phyloP scores from a whole-genome alignment of 2,329 filamentous ascomycete genomes.

The Colletotrichum cordylinicola region DNA sequence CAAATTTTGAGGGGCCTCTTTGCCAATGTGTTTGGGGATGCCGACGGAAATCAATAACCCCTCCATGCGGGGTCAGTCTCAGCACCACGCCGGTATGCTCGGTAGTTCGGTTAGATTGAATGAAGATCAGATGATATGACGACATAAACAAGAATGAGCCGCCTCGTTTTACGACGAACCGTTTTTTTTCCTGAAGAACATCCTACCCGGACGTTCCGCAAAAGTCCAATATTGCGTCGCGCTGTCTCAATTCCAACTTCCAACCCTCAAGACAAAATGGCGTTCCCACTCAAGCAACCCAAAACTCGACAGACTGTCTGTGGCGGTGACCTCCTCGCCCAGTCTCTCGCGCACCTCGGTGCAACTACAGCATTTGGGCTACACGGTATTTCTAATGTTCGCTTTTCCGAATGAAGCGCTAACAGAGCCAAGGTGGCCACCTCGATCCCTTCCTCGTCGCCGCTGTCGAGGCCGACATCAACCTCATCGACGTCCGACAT shows the following conservation, averaged over 20 bases:
- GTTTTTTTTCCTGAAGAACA: not conserved
- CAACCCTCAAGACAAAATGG: not conserved
- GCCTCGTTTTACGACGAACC: not conserved
- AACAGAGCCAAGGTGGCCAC: not conserved
- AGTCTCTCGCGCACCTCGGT: not conserved
- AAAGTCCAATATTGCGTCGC: not conserved
- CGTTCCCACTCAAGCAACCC: not conserved
- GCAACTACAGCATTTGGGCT: not conserved
- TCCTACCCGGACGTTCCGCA: not conserved
- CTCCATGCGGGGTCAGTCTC: not conserved
- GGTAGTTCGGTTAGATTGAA: not conserved
- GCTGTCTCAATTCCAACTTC: not conserved
- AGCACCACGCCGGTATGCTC: not conserved
- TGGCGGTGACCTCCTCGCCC: conserved; percentile 4
- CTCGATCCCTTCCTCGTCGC: conserved; percentile 7
- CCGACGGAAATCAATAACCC: not conserved
- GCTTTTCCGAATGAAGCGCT: not conserved
- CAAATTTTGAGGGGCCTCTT: not conserved
- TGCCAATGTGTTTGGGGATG: not conserved
- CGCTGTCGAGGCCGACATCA: conserved; percentile 10
- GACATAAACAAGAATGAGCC: not conserved
- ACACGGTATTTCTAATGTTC: not conserved
- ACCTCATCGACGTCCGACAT: conserved; percentile 5
- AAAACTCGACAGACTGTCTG: not conserved
- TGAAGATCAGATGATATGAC: not conserved